Percentiles rank a stretch among this genome's conserved stretches.
These are phyloP conservation scores for Blastocystis sp. DNA, from an alignment of 352 stramenopile species.

Conservation along the genomic window DNA sequence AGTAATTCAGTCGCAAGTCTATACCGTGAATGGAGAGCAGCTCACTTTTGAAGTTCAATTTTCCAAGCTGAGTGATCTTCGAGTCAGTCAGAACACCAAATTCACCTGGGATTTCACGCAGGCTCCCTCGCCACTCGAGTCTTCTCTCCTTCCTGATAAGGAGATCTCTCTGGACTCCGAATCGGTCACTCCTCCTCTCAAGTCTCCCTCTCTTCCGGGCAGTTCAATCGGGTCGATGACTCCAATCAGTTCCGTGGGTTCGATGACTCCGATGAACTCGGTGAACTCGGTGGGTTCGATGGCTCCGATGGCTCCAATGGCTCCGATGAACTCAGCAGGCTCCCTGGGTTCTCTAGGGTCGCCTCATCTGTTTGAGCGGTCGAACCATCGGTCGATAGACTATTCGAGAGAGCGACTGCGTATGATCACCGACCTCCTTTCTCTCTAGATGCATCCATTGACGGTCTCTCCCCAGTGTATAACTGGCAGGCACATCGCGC, in stretches of 20 bases:
- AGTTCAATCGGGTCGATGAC: background rate
- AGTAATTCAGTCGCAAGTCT: constrained; percentile 5
- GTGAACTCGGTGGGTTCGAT: background rate
- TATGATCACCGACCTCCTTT: background rate
- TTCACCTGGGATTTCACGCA: constrained; percentile 46
- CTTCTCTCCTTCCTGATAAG: constrained; percentile 7
- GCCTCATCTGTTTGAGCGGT: background rate
- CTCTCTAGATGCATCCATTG: background rate
- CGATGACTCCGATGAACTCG: too few relatives aligned
- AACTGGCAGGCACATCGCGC: background rate
- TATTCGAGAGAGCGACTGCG: background rate
- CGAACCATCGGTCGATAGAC: background rate
- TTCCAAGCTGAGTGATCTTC: constrained; percentile 43
- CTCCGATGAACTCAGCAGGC: background rate
- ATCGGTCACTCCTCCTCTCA: background rate
- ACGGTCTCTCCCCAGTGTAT: background rate
- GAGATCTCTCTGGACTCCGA: constrained; percentile 57
- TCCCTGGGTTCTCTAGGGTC: background rate
- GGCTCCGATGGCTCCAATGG: background rate
- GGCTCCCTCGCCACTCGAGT: background rate
- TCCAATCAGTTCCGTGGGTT: background rate
- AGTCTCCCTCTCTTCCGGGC: background rate
- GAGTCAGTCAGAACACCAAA: constrained; percentile 43
- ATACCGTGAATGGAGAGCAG: background rate
- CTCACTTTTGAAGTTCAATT: constrained; percentile 57